These are phyloP conservation scores for Leccinum sublutescens DNA, from an alignment of 768 basidiomycete species.

Conservation along the genomic window DNA sequence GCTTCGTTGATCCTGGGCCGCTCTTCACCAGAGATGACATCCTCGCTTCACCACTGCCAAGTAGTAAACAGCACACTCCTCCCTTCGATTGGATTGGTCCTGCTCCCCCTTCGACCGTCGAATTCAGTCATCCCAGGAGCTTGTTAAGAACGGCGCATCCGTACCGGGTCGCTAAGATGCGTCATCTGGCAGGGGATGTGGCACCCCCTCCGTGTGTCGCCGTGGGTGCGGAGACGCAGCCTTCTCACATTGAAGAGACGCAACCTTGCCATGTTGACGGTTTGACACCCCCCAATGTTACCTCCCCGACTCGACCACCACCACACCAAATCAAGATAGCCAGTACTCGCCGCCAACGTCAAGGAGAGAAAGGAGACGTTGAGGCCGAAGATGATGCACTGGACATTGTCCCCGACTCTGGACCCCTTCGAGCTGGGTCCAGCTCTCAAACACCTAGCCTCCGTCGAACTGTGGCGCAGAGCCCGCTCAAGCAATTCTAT, in stretches of 20 bases:
- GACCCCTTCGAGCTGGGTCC: conserved; percentile 41
- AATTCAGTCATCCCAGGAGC: conserved; percentile 29
- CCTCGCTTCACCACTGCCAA: conserved; percentile 2
- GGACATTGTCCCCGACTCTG: conserved; percentile 65
- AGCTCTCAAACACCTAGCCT: conserved; percentile 9
- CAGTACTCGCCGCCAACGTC: neutral
- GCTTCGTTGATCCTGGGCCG: conserved; percentile 1
- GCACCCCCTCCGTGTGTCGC: conserved; percentile 18
- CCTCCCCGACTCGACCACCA: conserved; percentile 1
- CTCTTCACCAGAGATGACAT: conserved; percentile 1
- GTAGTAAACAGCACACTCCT: conserved; percentile 6
- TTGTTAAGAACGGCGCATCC: conserved; percentile 36
- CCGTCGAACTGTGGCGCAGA: conserved; percentile 1
- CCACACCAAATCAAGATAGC: neutral
- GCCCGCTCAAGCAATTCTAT: conserved; percentile 18
- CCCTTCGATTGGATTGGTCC: conserved; percentile 26
- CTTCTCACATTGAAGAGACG: conserved; percentile 20
- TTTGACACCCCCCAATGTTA: neutral
- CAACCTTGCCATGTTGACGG: conserved; percentile 8
- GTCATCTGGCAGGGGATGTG: conserved; percentile 18
- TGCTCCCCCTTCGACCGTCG: conserved; percentile 9
- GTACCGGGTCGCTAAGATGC: conserved; percentile 30
- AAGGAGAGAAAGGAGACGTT: conserved; percentile 2
- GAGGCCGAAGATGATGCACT: conserved; percentile 34
- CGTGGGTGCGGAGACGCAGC: conserved; percentile 14